Evolutionary conservation across 257 asterid genomes (phyloP).

Genomic region (Solanum arcanum): DNA sequence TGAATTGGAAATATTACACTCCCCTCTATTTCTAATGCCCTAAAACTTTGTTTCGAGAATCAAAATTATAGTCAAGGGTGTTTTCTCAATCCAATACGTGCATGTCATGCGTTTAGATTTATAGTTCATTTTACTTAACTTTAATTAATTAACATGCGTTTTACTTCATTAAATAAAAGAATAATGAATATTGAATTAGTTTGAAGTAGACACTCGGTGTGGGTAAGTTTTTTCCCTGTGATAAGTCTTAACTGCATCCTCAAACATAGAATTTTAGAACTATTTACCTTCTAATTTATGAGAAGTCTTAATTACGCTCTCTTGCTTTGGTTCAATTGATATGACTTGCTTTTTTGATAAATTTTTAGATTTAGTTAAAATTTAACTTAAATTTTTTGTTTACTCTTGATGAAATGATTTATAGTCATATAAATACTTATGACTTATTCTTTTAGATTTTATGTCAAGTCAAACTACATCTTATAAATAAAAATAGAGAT

Average conservation of each 20-base stretch:
- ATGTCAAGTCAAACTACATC: background rate
- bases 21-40: background rate
- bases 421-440: too few species aligned
- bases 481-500: too few species aligned
- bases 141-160: too few species aligned
- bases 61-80: background rate
- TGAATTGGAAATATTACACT: background rate
- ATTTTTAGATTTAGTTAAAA: background rate
- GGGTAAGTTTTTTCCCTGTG: background rate
- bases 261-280: background rate
- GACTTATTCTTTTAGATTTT: background rate
- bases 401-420: background rate
- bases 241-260: background rate
- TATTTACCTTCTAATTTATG: background rate
- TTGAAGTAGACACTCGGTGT: too few species aligned
- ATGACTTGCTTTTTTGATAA: background rate
- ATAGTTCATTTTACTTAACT: too few species aligned
- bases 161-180: too few species aligned
- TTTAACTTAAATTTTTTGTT: background rate
- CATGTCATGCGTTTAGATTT: too few species aligned
- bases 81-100: background rate
- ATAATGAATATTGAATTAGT: too few species aligned
- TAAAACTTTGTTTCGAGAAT: background rate
- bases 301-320: background rate
- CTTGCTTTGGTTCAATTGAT: background rate